Evolutionary conservation across 768 basidiomycete species (phyloP).

Genomic region (Daedaleopsis nitida): DNA sequence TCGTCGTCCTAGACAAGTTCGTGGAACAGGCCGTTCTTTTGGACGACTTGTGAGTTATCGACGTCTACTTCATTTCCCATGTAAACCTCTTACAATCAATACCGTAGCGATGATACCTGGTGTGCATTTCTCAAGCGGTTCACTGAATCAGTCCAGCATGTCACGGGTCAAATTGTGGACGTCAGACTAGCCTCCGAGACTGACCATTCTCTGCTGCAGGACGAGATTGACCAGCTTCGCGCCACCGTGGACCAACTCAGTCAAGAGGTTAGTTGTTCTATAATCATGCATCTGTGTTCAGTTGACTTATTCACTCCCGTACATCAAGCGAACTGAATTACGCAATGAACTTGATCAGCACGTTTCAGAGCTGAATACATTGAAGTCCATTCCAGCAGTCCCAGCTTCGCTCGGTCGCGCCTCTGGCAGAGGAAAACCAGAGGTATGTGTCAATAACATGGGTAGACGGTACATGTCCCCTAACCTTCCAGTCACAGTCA

Average conservation of each 20-base stretch:
- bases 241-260: conserved; percentile 62
- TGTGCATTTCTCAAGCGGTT: conserved; percentile 60
- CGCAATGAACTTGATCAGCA: conserved; percentile 60
- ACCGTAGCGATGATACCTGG: conserved; percentile 66
- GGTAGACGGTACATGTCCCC: too few species aligned
- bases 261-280: conserved; percentile 53
- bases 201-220: conserved; percentile 48
- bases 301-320: background rate
- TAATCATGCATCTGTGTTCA: background rate
- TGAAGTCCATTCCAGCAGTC: conserved; percentile 53
- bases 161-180: conserved; percentile 67
- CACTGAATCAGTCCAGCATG: conserved; percentile 58
- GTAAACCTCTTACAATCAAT: background rate
- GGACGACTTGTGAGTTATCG: conserved; percentile 55
- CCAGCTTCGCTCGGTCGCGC: conserved; percentile 41
- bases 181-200: conserved; percentile 45
- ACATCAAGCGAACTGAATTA: conserved; percentile 49
- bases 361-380: conserved; percentile 66
- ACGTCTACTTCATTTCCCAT: background rate
- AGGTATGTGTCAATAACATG: conserved; percentile 42
- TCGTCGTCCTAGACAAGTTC: conserved; percentile 65
- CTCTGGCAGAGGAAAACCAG: conserved; percentile 52
- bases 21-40: conserved; percentile 59
- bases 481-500: conserved; percentile 5
- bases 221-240: conserved; percentile 63